Evolutionary conservation across 179 eudicot genomes (phyloP).

Genomic region (Amaranthus tricolor): DNA sequence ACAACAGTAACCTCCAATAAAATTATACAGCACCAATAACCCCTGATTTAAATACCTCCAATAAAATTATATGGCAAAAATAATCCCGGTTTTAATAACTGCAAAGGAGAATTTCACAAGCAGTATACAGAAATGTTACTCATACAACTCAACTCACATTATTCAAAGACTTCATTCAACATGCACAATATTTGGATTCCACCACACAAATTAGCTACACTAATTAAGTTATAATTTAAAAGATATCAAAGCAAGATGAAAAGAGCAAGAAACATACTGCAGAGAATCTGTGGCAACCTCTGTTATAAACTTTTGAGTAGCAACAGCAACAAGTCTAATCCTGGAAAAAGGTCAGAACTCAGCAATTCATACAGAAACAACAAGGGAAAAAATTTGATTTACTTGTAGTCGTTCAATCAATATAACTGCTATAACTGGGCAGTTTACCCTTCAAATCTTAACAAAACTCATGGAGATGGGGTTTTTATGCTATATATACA

Average conservation of each 20-base stretch:
- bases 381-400: neutral
- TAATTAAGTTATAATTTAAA: neutral
- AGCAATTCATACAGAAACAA: neutral
- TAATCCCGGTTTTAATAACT: too few relatives aligned
- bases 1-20: too few relatives aligned
- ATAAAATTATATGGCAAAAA: too few relatives aligned
- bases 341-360: conserved; percentile 31
- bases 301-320: conserved; percentile 84
- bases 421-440: neutral
- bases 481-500: too few relatives aligned
- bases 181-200: neutral
- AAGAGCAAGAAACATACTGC: conserved; percentile 54
- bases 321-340: conserved; percentile 87
- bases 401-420: neutral
- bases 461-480: too few relatives aligned
- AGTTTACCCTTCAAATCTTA: neutral
- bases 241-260: neutral
- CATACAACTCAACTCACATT: neutral
- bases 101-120: too few relatives aligned
- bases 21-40: too few relatives aligned
- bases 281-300: conserved; percentile 90
- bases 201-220: neutral
- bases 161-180: neutral
- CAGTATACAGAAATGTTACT: too few relatives aligned
- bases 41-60: too few relatives aligned